Conservation (phyloP, 805 yeast genomes). For the Sugiyamaella qingdaonensis region DNA sequence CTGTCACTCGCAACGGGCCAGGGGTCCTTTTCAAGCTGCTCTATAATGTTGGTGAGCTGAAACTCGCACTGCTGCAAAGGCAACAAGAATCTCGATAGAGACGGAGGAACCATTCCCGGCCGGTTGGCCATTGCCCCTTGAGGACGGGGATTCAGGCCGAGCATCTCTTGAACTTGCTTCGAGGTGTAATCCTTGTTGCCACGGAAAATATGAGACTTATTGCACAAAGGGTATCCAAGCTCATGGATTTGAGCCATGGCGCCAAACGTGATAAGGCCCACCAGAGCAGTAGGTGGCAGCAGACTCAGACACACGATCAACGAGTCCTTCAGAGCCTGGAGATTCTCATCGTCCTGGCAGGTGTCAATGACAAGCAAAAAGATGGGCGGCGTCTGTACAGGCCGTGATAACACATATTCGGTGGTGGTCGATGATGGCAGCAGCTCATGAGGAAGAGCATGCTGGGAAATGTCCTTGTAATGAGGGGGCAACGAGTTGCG, state of each 20-base stretch:
- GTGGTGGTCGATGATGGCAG: conserved; percentile 65
- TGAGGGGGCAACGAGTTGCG: conserved; percentile 85
- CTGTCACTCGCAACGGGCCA: conserved; percentile 86
- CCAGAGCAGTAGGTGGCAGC: conserved; percentile 84
- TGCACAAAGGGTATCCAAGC: conserved; percentile 60
- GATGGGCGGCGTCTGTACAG: conserved; percentile 79
- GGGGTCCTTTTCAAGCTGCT: conserved; percentile 70
- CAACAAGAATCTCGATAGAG: conserved; percentile 59
- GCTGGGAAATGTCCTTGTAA: conserved; percentile 70
- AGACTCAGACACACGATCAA: conserved; percentile 69
- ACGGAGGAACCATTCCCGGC: conserved; percentile 30
- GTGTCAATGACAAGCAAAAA: conserved; percentile 82
- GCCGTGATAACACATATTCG: conserved; percentile 81
- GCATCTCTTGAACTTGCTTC: conserved; percentile 55
- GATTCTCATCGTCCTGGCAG: conserved; percentile 84
- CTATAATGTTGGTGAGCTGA: conserved; percentile 73
- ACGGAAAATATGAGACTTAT: conserved; percentile 75
- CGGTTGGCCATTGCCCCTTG: conserved; percentile 35
- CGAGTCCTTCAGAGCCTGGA: conserved; percentile 78
- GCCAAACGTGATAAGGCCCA: conserved; percentile 85
- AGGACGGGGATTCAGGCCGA: conserved; percentile 42
- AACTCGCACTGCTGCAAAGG: conserved; percentile 78
- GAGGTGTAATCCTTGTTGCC: conserved; percentile 79
- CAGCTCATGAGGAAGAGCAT: conserved; percentile 81
- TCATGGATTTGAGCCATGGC: conserved; percentile 90